Evolutionary conservation across 306 rosid genomes (phyloP).

Genomic region (Echinosophora koreensis): DNA sequence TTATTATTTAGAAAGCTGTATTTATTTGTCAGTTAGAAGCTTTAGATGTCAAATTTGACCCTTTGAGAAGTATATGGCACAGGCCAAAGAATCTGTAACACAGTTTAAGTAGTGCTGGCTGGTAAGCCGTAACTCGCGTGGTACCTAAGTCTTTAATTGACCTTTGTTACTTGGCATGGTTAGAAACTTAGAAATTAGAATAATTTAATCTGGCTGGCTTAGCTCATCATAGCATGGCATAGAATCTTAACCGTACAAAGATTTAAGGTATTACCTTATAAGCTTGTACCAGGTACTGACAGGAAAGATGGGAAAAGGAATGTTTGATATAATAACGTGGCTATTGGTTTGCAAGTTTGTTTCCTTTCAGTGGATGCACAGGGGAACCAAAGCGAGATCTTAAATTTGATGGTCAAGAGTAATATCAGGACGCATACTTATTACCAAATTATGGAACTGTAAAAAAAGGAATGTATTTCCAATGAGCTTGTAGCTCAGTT

Average conservation of each 20-base stretch:
- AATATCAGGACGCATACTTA: not conserved
- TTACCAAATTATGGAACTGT: not conserved
- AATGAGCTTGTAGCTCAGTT: no score
- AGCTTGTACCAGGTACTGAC: not conserved
- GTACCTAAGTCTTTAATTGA: not conserved
- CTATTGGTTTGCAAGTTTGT: not conserved
- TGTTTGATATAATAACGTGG: not conserved
- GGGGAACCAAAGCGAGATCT: not conserved
- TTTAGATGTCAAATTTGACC: not conserved
- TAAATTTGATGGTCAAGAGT: not conserved
- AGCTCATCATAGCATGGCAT: conserved; percentile 2
- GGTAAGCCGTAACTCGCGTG: not conserved
- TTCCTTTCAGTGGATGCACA: not conserved
- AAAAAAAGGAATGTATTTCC: not conserved
- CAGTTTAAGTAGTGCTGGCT: not conserved
- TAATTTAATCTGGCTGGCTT: not conserved
- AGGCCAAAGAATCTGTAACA: not conserved
- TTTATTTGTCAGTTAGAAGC: not conserved
- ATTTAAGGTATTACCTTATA: not conserved
- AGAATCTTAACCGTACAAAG: not conserved
- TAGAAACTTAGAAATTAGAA: not conserved
- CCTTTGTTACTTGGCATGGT: not conserved
- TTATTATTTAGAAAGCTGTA: not conserved
- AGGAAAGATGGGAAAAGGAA: not conserved
- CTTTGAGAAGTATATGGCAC: not conserved